Evolutionary conservation across 202 grass and related monocot species (phyloP), one percentile per base, ranked within the genome.

Genomic region (Zizania palustris): DNA sequence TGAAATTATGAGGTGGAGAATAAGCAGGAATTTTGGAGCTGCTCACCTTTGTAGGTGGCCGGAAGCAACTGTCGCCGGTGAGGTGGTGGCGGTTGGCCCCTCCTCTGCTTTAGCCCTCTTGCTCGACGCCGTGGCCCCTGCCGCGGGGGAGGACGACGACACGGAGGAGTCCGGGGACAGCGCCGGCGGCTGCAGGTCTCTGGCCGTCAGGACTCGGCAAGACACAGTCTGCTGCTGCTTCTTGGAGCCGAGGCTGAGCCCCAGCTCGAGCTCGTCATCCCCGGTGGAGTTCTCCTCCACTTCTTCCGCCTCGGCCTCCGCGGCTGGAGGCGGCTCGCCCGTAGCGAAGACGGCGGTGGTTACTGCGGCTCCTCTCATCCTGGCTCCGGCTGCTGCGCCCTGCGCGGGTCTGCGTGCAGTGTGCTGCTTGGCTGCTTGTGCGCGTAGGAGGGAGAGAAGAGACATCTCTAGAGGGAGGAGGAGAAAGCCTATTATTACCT

Each of bases 161-260:
- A 88, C 85, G 21, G 92, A 95, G 36, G 92, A 92, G 44, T 82
- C 87, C 60, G 80, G 77, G 0, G 88, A 90, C 81, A 82, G 54
- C 28, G 28, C 70, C 39, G 58, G 61, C 20, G 88, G 76, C 8
- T 72, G 85, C 76, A 91, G 82, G 78, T 91, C 88, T 69, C 79
- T 54, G 41, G 88, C 76, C 48, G 88, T 91, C 45, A 91, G 81
- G 75, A 95, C 89, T 63, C 88, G 69, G 88, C 83, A 91, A 39
- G 64, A 69, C 60, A 75, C 4, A 9, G 65, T 28, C 28, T 28
- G 5, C 41, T 73, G 72, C 28, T 68, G 79, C 60, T 84, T 89
- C 74, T 80, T 91, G 55, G 86, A 83, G 15, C 88, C 86, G 7
- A 95, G 84, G 75, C 83, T 87, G 69, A 95, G 82, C 40, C 88